A percentile compares a stretch with the other conserved stretches of the same genome.
phyloP scores from a whole-genome alignment of 306 rosid genomes.

The Luffa aegyptiaca region DNA sequence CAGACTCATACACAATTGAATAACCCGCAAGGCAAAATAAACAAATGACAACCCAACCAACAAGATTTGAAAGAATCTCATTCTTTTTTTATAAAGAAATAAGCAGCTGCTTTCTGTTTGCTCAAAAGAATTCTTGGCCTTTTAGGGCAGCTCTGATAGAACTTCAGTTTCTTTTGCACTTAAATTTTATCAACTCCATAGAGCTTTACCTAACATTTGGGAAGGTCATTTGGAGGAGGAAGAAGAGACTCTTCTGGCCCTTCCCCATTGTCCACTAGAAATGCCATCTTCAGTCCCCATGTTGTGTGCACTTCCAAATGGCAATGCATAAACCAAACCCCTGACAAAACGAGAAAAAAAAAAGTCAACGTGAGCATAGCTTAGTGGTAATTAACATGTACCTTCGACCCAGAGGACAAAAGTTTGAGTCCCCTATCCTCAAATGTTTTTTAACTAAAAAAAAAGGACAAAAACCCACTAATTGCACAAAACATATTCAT shows the following conservation, averaged over 20 bases:
- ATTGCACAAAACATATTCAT: background rate
- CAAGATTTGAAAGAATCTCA: background rate
- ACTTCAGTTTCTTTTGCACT: background rate
- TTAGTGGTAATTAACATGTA: too few relatives aligned
- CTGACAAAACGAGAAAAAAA: conserved; percentile 17
- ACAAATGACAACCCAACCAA: background rate
- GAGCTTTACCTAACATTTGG: conserved; percentile 39
- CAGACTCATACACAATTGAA: background rate
- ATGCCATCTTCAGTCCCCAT: conserved; percentile 88
- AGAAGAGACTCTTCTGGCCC: conserved; percentile 58
- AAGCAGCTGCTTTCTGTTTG: background rate
- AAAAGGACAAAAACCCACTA: background rate
- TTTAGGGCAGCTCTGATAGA: background rate
- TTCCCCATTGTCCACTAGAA: conserved; percentile 71
- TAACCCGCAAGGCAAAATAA: background rate
- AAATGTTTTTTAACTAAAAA: too few relatives aligned
- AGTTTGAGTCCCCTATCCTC: too few relatives aligned
- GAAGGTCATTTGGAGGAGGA: conserved; percentile 71
- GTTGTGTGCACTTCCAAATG: conserved; percentile 84
- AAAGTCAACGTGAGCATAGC: background rate
- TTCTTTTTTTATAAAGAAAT: background rate
- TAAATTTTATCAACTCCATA: background rate
- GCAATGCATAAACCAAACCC: conserved; percentile 85
- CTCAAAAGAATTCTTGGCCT: background rate
- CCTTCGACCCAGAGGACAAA: too few relatives aligned